Evolutionary conservation across 768 basidiomycete genomes (phyloP).

Genomic region (Panellus pusillus): DNA sequence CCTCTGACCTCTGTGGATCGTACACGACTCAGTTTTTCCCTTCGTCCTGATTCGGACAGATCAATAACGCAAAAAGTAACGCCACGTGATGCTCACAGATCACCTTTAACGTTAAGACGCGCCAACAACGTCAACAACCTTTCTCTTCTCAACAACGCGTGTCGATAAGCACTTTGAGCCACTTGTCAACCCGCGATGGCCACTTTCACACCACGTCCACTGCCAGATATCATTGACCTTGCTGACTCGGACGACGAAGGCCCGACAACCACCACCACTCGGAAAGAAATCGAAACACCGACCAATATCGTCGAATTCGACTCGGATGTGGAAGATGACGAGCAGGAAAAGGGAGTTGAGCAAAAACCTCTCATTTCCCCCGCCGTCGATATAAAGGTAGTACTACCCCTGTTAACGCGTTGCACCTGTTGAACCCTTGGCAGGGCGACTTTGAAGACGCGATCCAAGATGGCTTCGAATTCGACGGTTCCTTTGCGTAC

Average conservation of each 20-base stretch:
- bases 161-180: no score
- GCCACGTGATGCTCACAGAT: no score
- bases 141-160: no score
- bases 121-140: no score
- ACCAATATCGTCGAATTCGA: not conserved
- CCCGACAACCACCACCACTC: not conserved
- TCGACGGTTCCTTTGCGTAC: slow-evolving; percentile 28
- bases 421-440: not conserved
- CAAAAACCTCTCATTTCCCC: slow-evolving; percentile 16
- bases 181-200: not conserved
- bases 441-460: slow-evolving; percentile 27
- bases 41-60: no score
- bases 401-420: not conserved
- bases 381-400: slow-evolving; percentile 13
- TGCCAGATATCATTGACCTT: slow-evolving; percentile 1
- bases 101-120: no score
- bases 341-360: slow-evolving; percentile 1
- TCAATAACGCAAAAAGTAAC: no score
- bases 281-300: no score
- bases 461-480: slow-evolving; percentile 20
- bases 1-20: no score
- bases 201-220: no score
- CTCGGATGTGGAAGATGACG: not conserved
- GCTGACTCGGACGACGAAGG: slow-evolving; percentile 7
- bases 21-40: no score